phyloP scores from a whole-genome alignment of 2,329 filamentous ascomycete species.

The Fusarium nanum region DNA sequence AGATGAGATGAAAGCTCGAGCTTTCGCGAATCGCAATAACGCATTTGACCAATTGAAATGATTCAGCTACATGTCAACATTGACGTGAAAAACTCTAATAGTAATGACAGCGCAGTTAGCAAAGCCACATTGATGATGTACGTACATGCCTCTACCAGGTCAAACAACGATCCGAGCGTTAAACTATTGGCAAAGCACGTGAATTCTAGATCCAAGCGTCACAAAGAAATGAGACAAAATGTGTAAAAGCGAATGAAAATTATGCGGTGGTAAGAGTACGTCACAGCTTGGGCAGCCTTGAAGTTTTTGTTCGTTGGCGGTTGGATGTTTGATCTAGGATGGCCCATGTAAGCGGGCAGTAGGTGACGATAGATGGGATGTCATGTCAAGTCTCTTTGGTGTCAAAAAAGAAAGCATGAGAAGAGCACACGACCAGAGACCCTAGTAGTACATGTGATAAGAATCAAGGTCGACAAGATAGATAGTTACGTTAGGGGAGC shows the following conservation, averaged over 20 bases:
- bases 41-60: neutral
- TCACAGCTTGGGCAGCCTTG: slow-evolving; percentile 24
- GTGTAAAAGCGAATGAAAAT: neutral
- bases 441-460: slow-evolving; percentile 21
- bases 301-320: slow-evolving; percentile 4
- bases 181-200: slow-evolving; percentile 1
- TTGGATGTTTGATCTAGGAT: slow-evolving; percentile 12
- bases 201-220: neutral
- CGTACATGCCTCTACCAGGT: neutral
- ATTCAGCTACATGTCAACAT: neutral
- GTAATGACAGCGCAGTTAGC: slow-evolving; percentile 1
- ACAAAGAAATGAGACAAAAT: slow-evolving; percentile 2
- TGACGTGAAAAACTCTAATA: neutral
- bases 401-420: neutral
- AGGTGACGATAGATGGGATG: slow-evolving; percentile 7
- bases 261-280: slow-evolving; percentile 23
- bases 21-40: neutral
- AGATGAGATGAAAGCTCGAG: neutral
- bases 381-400: neutral
- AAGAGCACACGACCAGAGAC: slow-evolving; percentile 16
- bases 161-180: slow-evolving; percentile 1
- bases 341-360: slow-evolving; percentile 23
- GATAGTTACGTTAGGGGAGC: neutral
- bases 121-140: slow-evolving; percentile 41
- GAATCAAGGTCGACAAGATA: slow-evolving; percentile 21